Evolutionary conservation across 192 early-diverging fungal species (phyloP), one percentile per base, ranked within the genome.

Genomic region (Linnemannia zychae): DNA sequence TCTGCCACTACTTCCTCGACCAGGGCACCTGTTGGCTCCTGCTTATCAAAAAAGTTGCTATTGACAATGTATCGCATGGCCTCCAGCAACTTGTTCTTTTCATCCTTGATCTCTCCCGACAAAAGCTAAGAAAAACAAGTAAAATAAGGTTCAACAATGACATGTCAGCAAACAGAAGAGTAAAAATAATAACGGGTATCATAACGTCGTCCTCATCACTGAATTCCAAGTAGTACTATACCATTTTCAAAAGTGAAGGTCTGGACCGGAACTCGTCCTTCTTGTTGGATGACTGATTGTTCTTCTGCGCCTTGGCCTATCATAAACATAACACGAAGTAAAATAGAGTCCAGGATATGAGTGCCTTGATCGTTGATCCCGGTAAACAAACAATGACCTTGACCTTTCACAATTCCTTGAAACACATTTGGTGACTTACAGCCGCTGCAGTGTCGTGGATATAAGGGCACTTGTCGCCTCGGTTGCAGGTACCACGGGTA

Each of bases 21-120:
- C n/a, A 82, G 40, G 17, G 65, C 18, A 0, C 72, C 79, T 31
- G 72, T 33, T 9, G 76, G 76, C 28, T 84, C 76, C 36, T 60
- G 48, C 7, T 72, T 76, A 15, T 80, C 90, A 78, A 92, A 92
- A 87, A 90, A 90, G 67, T 91, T 84, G 72, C 89, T 90, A 33
- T 90, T 87, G 4, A 92, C 72, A 75, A 95, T 90, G 78, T 90
- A 91, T 4, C 92, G 89, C 47, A 95, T 86, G 53, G 91, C 91
- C 68, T 95, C 93, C 63, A 95, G 49, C 13, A 95, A 70, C 18
- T 88, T 82, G 38, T 87, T 90, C 75, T 92, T 91, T 71, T 95
- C 93, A 31, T 90, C 50, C n/a, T 87, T 77, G 71, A 95, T 92
- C 36, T 95, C 93, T 20, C 87, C 80, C 22, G 89, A 88, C 17